Conservation (phyloP, 768 basidiomycete species). For the Kwoniella mangroviensis region DNA sequence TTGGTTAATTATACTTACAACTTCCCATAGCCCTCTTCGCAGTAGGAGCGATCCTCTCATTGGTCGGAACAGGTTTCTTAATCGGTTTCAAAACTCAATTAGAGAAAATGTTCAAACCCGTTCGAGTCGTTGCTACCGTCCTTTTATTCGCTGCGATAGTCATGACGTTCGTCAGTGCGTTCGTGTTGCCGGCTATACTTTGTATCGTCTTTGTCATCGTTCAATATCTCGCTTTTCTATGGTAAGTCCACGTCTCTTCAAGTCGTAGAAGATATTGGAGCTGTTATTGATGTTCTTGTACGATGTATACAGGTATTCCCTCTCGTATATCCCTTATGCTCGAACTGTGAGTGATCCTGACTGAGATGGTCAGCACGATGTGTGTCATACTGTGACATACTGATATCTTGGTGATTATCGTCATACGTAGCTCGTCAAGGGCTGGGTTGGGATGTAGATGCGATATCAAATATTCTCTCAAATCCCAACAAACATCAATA, state of each 20-base stretch:
- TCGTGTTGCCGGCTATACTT: slow-evolving; percentile 62
- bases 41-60: slow-evolving; percentile 77
- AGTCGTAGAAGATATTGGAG: background rate
- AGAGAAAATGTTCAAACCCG: slow-evolving; percentile 93
- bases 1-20: no score
- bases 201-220: slow-evolving; percentile 74
- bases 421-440: slow-evolving; percentile 42
- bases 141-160: slow-evolving; percentile 77
- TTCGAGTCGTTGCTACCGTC: slow-evolving; percentile 79
- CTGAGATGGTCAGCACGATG: no score
- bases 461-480: background rate
- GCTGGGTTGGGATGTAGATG: slow-evolving; percentile 34
- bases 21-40: slow-evolving; percentile 73
- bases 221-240: slow-evolving; percentile 87
- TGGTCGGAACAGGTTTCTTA: slow-evolving; percentile 68
- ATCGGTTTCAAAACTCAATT: slow-evolving; percentile 66
- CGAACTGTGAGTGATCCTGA: slow-evolving; percentile 58
- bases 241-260: slow-evolving; percentile 65
- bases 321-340: slow-evolving; percentile 85
- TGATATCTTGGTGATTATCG: no score
- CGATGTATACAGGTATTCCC: slow-evolving; percentile 46
- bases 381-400: no score
- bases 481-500: background rate
- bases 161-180: slow-evolving; percentile 83
- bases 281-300: slow-evolving; percentile 40